Conservation (phyloP, 2,329 filamentous ascomycete genomes). For the Phyllosticta citribraziliensis region DNA sequence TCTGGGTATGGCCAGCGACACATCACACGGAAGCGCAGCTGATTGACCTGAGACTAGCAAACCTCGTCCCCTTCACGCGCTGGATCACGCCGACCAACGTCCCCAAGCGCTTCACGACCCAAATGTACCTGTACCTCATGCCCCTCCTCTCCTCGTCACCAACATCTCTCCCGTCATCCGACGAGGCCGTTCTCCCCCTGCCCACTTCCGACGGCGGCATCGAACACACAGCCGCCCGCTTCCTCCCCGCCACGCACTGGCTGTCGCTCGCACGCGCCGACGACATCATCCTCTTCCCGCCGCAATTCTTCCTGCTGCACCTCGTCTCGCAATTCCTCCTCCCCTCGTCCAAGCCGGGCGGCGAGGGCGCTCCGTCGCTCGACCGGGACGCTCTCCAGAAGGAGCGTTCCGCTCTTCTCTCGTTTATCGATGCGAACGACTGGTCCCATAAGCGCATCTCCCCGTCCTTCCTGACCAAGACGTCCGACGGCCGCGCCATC, state of each 20-base stretch:
- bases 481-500: constrained; percentile 41
- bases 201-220: constrained; percentile 62
- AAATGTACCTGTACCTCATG: constrained; percentile 94
- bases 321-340: constrained; percentile 47
- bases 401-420: constrained; percentile 24
- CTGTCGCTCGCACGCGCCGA: constrained; percentile 51
- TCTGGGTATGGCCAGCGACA: constrained; percentile 38
- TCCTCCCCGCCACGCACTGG: constrained; percentile 63
- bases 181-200: constrained; percentile 52
- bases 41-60: constrained; percentile 32
- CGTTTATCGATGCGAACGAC: constrained; percentile 46
- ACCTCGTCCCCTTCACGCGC: constrained; percentile 71
- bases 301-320: constrained; percentile 67
- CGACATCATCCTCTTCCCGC: constrained; percentile 78
- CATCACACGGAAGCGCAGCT: background rate
- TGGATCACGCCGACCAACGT: constrained; percentile 77
- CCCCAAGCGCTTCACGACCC: constrained; percentile 76
- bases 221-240: constrained; percentile 66
- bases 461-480: constrained; percentile 28
- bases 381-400: constrained; percentile 30
- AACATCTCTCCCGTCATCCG: constrained; percentile 20
- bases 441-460: constrained; percentile 37
- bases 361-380: constrained; percentile 10
- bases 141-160: constrained; percentile 34
- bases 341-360: constrained; percentile 21